Conservation (phyloP, 2,329 filamentous ascomycete species). For the Aspergillus sp. region DNA sequence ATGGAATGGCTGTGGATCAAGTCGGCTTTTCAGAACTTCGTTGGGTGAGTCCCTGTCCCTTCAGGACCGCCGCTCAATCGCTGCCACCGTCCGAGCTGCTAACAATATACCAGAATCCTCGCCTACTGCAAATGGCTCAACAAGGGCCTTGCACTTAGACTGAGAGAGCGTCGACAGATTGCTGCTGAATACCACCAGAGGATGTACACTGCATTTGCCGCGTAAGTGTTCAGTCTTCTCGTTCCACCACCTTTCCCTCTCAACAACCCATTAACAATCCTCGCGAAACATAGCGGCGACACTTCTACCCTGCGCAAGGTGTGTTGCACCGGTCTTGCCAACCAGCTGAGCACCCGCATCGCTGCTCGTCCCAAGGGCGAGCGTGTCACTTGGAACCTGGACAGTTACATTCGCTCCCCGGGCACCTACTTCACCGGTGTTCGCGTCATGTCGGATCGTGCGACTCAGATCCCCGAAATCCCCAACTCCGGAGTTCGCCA, state of each 20-base stretch:
- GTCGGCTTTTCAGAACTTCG: conserved; percentile 34
- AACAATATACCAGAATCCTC: conserved; percentile 28
- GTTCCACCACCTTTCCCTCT: background rate
- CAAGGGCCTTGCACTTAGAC: conserved; percentile 36
- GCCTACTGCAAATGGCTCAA: conserved; percentile 36
- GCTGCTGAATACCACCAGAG: conserved; percentile 45
- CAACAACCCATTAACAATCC: conserved; percentile 5
- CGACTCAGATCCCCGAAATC: conserved; percentile 42
- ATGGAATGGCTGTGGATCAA: conserved; percentile 47
- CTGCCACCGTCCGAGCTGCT: conserved; percentile 9
- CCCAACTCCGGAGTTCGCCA: conserved; percentile 43
- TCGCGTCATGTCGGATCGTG: conserved; percentile 45
- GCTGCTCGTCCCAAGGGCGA: conserved; percentile 34
- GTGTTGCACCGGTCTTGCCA: conserved; percentile 42
- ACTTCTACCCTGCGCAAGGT: conserved; percentile 36
- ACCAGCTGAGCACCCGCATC: conserved; percentile 38
- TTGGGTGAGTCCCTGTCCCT: conserved; percentile 30
- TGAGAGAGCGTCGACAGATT: conserved; percentile 37
- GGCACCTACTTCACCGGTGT: conserved; percentile 40
- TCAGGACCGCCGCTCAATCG: background rate
- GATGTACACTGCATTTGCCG: conserved; percentile 52
- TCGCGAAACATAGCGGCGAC: conserved; percentile 35
- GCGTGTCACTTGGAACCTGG: conserved; percentile 38
- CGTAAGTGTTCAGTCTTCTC: conserved; percentile 32
- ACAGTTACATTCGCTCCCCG: conserved; percentile 40